Evolutionary conservation across 495 filamentous ascomycete species (phyloP).

Genomic region (Alectoria sarmentosa): DNA sequence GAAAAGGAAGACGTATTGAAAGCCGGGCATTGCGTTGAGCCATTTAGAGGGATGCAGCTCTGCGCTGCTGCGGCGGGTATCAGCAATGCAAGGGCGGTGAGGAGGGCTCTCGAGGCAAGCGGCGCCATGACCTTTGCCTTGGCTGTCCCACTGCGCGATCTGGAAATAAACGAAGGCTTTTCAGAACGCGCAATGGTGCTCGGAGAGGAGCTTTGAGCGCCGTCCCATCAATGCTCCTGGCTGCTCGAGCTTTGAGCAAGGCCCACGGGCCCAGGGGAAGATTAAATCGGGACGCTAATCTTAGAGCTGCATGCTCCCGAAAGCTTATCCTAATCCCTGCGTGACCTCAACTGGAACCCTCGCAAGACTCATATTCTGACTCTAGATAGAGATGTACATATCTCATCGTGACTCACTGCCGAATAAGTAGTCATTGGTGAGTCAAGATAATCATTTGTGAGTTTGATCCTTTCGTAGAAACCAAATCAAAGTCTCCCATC

Average conservation of each 20-base stretch:
- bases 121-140: conserved; percentile 5
- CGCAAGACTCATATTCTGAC: too few relatives aligned
- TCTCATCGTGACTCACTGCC: not conserved
- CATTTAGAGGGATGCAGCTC: conserved; percentile 69
- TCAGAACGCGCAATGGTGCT: conserved; percentile 7
- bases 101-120: conserved; percentile 8
- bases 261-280: too few relatives aligned
- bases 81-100: conserved; percentile 3
- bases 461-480: not conserved
- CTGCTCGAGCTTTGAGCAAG: too few relatives aligned
- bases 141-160: not conserved
- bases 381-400: too few relatives aligned
- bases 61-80: conserved; percentile 22
- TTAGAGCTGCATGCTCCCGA: conserved; percentile 7
- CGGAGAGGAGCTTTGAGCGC: not conserved
- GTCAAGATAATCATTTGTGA: not conserved
- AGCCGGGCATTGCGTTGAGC: conserved; percentile 74
- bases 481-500: not conserved
- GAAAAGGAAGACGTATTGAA: conserved; percentile 80
- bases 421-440: not conserved
- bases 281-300: conserved; percentile 7
- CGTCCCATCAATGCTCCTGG: conserved; percentile 9
- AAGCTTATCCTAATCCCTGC: conserved; percentile 12
- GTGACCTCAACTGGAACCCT: not conserved
- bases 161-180: conserved; percentile 7